A percentile compares a stretch with the other conserved stretches of the same genome.
phyloP scores from a whole-genome alignment of 176 grass and related monocot species.

The Bothriochloa decipiens region DNA sequence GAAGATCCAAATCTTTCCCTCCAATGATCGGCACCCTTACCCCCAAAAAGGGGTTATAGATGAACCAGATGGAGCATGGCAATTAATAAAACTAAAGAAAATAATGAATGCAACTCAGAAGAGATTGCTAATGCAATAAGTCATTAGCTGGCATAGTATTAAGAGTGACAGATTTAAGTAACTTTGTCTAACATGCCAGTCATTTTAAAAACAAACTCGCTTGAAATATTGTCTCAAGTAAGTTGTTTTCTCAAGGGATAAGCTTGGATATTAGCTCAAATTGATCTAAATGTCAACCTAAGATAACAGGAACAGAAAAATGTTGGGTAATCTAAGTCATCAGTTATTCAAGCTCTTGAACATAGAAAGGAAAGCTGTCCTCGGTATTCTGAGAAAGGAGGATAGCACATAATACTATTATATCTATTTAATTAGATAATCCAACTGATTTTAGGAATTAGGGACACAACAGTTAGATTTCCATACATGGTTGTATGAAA shows the following conservation, averaged over 20 bases:
- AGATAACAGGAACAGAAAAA: slow-evolving; percentile 22
- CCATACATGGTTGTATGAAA: background rate
- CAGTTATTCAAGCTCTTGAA: slow-evolving; percentile 17
- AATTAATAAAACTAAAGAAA: slow-evolving; percentile 17
- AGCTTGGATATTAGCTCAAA: background rate
- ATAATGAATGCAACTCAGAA: slow-evolving; percentile 22
- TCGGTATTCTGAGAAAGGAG: background rate
- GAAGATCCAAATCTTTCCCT: slow-evolving; percentile 93
- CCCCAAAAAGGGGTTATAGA: slow-evolving; percentile 30
- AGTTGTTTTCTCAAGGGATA: background rate
- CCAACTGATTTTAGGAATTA: background rate
- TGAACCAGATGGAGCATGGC: slow-evolving; percentile 6
- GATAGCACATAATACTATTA: background rate
- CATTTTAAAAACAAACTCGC: background rate
- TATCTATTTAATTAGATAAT: background rate
- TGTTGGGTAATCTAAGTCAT: slow-evolving; percentile 19
- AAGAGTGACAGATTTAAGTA: background rate
- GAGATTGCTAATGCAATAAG: background rate
- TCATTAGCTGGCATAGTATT: slow-evolving; percentile 7
- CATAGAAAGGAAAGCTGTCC: slow-evolving; percentile 1
- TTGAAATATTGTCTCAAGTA: background rate
- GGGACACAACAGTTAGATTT: background rate
- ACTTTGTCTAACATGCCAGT: background rate
- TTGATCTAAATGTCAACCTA: slow-evolving; percentile 2
- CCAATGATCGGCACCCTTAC: slow-evolving; percentile 90